These are phyloP conservation scores for Aquilaria sinensis DNA, from an alignment of 345 rosid genomes.

Conservation along the genomic window DNA sequence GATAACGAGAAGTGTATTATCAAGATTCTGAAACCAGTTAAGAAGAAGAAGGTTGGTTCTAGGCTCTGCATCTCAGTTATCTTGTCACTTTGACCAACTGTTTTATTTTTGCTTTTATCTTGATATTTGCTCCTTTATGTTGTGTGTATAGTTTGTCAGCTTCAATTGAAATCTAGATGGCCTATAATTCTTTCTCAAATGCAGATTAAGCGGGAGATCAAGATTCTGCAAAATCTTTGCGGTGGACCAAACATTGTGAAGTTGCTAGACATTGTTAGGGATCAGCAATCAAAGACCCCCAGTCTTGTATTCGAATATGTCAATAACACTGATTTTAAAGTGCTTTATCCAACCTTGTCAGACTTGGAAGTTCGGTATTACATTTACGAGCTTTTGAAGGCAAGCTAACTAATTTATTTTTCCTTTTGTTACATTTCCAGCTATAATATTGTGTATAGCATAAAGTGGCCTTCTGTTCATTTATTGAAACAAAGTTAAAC, in stretches of 20 bases:
- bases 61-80: too few species aligned
- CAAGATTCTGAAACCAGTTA: conserved; percentile 95
- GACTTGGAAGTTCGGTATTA: conserved; percentile 89
- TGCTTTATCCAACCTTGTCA: conserved; percentile 80
- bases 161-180: too few species aligned
- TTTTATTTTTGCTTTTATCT: too few species aligned
- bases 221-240: conserved; percentile 91
- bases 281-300: conserved; percentile 74
- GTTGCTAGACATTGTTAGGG: too few species aligned
- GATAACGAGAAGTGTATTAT: conserved; percentile 80
- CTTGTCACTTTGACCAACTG: too few species aligned
- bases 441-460: too few species aligned
- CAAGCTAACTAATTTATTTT: conserved; percentile 20
- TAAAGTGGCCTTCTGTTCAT: too few species aligned
- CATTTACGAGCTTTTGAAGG: conserved; percentile 86
- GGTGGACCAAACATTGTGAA: conserved; percentile 67
- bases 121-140: too few species aligned
- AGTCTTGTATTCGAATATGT: conserved; percentile 92
- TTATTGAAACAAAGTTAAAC: too few species aligned
- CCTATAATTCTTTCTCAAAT: neutral
- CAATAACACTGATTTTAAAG: conserved; percentile 91
- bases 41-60: conserved; percentile 86
- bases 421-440: neutral
- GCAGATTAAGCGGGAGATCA: conserved; percentile 98
- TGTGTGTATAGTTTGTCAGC: too few species aligned